A percentile compares a stretch with the other conserved stretches of the same genome.
Evolutionary conservation across 768 basidiomycete genomes (phyloP).

Genomic region (Auriscalpium orientale): DNA sequence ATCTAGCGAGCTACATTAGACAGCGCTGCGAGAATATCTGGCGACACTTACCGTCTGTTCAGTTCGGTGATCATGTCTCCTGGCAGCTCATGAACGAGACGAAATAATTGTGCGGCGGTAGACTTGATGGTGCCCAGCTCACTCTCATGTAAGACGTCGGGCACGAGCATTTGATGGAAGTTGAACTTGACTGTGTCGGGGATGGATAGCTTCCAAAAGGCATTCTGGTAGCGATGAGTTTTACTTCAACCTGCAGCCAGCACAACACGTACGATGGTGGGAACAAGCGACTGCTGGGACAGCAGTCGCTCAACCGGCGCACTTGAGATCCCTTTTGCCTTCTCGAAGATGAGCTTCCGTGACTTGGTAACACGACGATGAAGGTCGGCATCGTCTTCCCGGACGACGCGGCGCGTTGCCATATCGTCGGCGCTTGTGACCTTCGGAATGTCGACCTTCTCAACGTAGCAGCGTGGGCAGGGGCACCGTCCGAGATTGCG

Average conservation of each 20-base stretch:
- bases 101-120: conserved; percentile 21
- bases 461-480: conserved; percentile 23
- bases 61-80: background rate
- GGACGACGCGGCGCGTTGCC: background rate
- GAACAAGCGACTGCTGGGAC: conserved; percentile 15
- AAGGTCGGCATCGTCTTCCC: background rate
- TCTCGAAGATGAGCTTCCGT: conserved; percentile 13
- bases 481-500: conserved; percentile 23
- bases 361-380: background rate
- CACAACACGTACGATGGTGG: conserved; percentile 9
- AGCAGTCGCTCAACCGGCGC: conserved; percentile 8
- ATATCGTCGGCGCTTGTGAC: conserved; percentile 14
- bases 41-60: background rate
- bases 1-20: conserved; percentile 8
- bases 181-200: conserved; percentile 16
- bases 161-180: conserved; percentile 17
- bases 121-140: conserved; percentile 27
- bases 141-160: conserved; percentile 26
- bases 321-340: conserved; percentile 1
- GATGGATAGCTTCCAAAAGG: conserved; percentile 19
- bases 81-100: conserved; percentile 13
- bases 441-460: conserved; percentile 9
- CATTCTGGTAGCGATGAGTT: conserved; percentile 17
- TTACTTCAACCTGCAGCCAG: background rate
- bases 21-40: too few species aligned